These are phyloP conservation scores for Perkinsus chesapeaki DNA, from an alignment of 169 alveolate species.

Conservation along the genomic window DNA sequence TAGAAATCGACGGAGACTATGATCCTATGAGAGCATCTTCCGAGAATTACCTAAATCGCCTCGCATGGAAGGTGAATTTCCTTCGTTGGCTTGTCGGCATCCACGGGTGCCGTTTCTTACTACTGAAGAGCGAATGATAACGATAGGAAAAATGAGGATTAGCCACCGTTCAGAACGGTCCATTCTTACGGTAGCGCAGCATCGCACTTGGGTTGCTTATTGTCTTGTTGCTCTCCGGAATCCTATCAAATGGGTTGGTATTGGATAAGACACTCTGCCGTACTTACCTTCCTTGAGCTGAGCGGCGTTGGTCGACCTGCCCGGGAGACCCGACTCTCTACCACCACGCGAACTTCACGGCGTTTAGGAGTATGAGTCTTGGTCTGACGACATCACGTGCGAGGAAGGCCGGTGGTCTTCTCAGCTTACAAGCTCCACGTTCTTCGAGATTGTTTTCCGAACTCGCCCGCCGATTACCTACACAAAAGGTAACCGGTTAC, in stretches of 20 bases:
- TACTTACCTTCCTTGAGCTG: too few relatives aligned
- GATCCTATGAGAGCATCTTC: neutral
- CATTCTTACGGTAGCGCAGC: too few relatives aligned
- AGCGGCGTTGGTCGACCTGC: too few relatives aligned
- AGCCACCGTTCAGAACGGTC: too few relatives aligned
- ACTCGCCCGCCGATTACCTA: neutral
- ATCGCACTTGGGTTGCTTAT: too few relatives aligned
- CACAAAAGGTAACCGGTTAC: neutral
- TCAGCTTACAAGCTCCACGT: neutral
- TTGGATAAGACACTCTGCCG: too few relatives aligned
- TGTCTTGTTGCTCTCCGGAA: too few relatives aligned
- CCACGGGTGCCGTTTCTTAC: neutral
- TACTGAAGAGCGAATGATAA: neutral
- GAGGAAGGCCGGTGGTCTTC: too few relatives aligned
- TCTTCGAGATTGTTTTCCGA: neutral
- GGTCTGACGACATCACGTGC: neutral
- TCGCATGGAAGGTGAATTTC: neutral
- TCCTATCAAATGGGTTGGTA: too few relatives aligned
- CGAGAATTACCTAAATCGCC: neutral
- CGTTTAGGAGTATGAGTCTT: neutral
- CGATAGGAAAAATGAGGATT: too few relatives aligned
- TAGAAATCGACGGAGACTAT: too few relatives aligned
- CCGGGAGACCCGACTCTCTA: too few relatives aligned
- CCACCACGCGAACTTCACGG: neutral
- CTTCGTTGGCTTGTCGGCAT: neutral